Evolutionary conservation across 2,329 filamentous ascomycete genomes (phyloP).

Genomic region (Parafenestella ontariensis): DNA sequence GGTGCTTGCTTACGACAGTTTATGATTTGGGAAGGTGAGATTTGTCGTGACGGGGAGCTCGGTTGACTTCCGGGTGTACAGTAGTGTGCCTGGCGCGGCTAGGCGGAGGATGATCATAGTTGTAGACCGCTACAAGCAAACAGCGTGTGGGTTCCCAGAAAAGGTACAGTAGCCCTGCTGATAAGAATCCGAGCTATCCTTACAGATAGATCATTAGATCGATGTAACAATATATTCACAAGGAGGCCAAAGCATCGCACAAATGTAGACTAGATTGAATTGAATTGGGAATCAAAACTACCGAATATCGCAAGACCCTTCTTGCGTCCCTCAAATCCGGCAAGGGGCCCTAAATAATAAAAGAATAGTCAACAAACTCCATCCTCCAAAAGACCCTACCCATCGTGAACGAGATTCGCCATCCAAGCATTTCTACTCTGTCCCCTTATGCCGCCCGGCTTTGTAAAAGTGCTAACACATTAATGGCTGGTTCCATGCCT

Average conservation of each 20-base stretch:
- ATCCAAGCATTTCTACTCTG: background rate
- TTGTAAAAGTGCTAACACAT: background rate
- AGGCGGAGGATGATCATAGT: background rate
- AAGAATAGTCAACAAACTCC: background rate
- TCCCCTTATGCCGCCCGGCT: background rate
- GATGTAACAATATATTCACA: no score
- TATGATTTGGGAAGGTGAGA: background rate
- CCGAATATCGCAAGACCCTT: background rate
- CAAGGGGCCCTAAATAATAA: background rate
- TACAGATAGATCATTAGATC: no score
- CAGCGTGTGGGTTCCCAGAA: no score
- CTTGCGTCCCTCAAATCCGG: background rate
- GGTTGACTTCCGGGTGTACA: background rate
- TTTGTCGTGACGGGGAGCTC: background rate
- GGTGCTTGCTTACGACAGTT: background rate
- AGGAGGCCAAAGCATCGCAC: background rate
- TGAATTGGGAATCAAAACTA: slow-evolving; percentile 1
- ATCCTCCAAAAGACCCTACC: background rate
- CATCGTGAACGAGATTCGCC: background rate
- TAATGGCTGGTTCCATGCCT: background rate
- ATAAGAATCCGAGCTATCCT: background rate
- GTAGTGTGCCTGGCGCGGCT: background rate
- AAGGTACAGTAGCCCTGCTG: background rate
- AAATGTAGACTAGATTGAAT: background rate
- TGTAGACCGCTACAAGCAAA: background rate